Evolutionary conservation across 805 yeast species (phyloP).

Genomic region (Candida chauliodis): DNA sequence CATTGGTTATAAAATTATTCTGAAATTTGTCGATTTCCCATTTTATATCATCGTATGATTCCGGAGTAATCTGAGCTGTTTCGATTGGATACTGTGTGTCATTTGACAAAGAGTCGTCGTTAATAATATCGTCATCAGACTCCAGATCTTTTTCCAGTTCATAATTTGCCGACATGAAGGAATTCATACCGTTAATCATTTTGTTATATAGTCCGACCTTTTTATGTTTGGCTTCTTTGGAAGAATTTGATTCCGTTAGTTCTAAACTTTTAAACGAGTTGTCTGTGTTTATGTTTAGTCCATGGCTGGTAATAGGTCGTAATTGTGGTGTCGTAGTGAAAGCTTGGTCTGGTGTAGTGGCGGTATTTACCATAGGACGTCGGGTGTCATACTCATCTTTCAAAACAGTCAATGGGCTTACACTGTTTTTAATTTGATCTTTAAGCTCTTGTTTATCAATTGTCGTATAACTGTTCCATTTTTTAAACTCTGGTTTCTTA

Average conservation of each 20-base stretch:
- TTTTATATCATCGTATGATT: conserved; percentile 16
- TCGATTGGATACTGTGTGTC: conserved; percentile 9
- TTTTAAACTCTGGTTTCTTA: conserved; percentile 11
- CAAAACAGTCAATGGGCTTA: conserved; percentile 27
- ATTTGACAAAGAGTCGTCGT: neutral
- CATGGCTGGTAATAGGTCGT: neutral
- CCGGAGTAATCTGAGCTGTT: neutral
- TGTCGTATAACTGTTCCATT: conserved; percentile 11
- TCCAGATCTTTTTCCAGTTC: conserved; percentile 11
- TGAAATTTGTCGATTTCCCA: conserved; percentile 30
- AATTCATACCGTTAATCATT: conserved; percentile 9
- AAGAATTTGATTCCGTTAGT: neutral
- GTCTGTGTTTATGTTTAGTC: conserved; percentile 13
- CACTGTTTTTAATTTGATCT: conserved; percentile 9
- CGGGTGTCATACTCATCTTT: conserved; percentile 24
- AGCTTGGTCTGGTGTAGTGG: neutral
- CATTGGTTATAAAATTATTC: conserved; percentile 25
- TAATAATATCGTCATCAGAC: conserved; percentile 3
- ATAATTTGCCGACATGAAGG: conserved; percentile 16
- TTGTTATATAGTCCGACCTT: conserved; percentile 11
- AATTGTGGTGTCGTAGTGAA: neutral
- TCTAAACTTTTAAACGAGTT: conserved; percentile 16
- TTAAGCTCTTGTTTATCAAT: neutral
- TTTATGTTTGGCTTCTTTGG: conserved; percentile 10
- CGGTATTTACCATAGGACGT: conserved; percentile 14